Evolutionary conservation across 345 rosid species (phyloP), one percentile per base, ranked within the genome.

Genomic region (Firmiana major): DNA sequence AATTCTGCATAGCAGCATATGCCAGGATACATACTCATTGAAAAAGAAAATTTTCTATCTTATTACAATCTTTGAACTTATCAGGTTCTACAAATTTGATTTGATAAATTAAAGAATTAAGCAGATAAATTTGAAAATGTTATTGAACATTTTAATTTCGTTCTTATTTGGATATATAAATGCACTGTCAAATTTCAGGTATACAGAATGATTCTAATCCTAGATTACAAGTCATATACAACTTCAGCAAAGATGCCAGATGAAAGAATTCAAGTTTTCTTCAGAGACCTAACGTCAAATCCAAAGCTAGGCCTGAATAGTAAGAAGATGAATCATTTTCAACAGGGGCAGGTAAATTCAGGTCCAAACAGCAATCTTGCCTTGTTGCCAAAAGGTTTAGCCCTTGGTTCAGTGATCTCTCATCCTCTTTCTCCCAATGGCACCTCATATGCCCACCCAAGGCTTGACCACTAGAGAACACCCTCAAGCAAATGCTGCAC

Each of bases 401-500:
- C 19, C 81, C 84, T 45, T 62, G 83, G 68, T 60, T 58, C 76
- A 49, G 21, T 22, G 58, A 28, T 21, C 84, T 45, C 45, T 81
- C 88, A 3, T 88, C 88, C 22, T 73, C 83, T 75, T 66, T 89
- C 83, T 90, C 97, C 94, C 92, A 88, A 58, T 90, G 97, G 79
- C 87, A 88, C 79, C 96, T 90, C 87, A 82, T 93, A 70, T 93
- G 97, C 5, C 97, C 96, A 2, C 91, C 94, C 0, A 93, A 86
- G 38, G 96, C 96, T 71, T 93, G 96, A 76, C 97, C 96, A 75
- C 84, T 90, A 0, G 90, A 70, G 76, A 89, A 93, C 64, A 87
- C 88, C 81, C 87, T 87, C 68, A 53, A 83, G 78, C 96, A 93
- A 5, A 93, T 80, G 45, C 89, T 82, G 16, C 97, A 91, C 84